These are phyloP conservation scores for Jatropha podagrica DNA, from an alignment of 441 rosid genomes.

Conservation along the genomic window DNA sequence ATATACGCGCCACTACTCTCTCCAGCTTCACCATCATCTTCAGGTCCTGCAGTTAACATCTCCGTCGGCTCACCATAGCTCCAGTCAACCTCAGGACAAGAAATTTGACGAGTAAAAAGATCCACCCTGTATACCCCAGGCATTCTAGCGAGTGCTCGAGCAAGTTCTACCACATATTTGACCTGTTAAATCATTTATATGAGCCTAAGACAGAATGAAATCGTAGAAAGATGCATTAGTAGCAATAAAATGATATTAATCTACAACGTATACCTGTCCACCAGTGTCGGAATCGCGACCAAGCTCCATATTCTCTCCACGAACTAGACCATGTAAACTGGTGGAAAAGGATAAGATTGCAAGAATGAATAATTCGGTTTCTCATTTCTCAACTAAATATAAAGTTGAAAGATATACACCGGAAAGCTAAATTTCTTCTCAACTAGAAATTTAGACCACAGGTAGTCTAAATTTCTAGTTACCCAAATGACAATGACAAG, in stretches of 20 bases:
- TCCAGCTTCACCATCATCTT: slow-evolving; percentile 67
- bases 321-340: slow-evolving; percentile 95
- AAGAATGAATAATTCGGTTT: slow-evolving; percentile 12
- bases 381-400: slow-evolving; percentile 6
- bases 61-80: slow-evolving; percentile 97
- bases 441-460: too few relatives aligned
- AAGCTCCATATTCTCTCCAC: slow-evolving; percentile 98
- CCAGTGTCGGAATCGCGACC: slow-evolving; percentile 99
- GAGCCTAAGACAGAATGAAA: slow-evolving; percentile 13
- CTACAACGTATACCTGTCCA: slow-evolving; percentile 66
- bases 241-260: neutral
- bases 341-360: slow-evolving; percentile 15
- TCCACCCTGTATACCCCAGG: slow-evolving; percentile 98
- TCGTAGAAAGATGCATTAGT: slow-evolving; percentile 3
- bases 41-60: slow-evolving; percentile 70
- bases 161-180: slow-evolving; percentile 96
- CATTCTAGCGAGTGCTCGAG: slow-evolving; percentile 91
- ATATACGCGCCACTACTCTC: slow-evolving; percentile 98
- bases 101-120: slow-evolving; percentile 87
- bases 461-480: neutral
- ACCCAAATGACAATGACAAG: neutral
- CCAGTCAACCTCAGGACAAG: slow-evolving; percentile 92
- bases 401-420: neutral
- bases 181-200: slow-evolving; percentile 46
- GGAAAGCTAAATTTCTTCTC: neutral